These are phyloP conservation scores for Boletus fagicola DNA, from an alignment of 768 basidiomycete species.

Conservation along the genomic window DNA sequence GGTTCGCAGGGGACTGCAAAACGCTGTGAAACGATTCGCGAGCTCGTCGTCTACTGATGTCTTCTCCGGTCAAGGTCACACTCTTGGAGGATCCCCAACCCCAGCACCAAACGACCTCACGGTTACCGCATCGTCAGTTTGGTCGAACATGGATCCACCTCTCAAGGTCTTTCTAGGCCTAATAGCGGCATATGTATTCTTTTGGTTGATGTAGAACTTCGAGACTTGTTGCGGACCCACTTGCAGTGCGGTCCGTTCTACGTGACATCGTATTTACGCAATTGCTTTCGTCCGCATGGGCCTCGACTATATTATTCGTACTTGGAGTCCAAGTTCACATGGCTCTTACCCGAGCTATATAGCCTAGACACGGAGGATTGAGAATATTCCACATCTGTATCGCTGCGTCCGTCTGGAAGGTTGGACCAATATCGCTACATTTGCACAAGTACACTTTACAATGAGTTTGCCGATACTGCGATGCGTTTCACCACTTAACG, in stretches of 20 bases:
- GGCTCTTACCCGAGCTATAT: not conserved
- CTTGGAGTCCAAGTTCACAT: not conserved
- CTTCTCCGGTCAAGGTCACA: conserved; percentile 74
- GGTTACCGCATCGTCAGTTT: conserved; percentile 35
- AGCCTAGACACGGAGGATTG: not conserved
- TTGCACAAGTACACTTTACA: not conserved
- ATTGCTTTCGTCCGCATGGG: not conserved
- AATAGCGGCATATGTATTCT: conserved; percentile 58
- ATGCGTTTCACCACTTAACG: not conserved
- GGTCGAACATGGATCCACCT: conserved; percentile 62
- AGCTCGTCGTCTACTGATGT: conserved; percentile 38
- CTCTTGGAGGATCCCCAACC: conserved; percentile 53
- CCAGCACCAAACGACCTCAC: conserved; percentile 36
- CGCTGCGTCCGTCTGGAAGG: not conserved
- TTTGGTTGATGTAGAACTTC: conserved; percentile 40
- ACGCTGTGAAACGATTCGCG: conserved; percentile 54
- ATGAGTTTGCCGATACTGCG: not conserved
- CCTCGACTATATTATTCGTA: not conserved
- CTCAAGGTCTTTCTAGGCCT: conserved; percentile 63
- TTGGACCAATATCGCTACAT: conserved; percentile 1
- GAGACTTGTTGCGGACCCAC: not conserved
- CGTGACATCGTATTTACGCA: not conserved
- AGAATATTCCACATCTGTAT: not conserved
- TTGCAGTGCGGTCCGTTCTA: not conserved
- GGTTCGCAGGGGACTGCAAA: conserved; percentile 55